A percentile compares a stretch with the other conserved stretches of the same genome.
Evolutionary conservation across 2,329 filamentous ascomycete species (phyloP).

Genomic region (Fusarium sp.): DNA sequence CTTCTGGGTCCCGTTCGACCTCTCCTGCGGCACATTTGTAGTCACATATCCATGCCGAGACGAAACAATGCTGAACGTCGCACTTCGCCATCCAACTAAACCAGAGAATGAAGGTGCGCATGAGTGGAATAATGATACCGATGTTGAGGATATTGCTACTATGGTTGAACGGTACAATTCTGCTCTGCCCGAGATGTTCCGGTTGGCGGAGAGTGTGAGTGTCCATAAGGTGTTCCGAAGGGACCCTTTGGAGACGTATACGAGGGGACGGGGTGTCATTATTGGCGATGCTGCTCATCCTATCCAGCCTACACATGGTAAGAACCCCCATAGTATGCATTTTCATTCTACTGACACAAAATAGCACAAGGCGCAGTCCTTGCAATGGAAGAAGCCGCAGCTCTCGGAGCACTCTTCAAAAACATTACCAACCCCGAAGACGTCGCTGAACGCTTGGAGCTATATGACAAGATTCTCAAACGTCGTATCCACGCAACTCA

Average conservation of each 20-base stretch:
- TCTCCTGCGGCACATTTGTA: neutral
- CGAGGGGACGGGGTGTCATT: rapidly evolving
- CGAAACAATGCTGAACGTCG: neutral
- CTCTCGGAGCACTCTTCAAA: neutral
- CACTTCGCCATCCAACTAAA: neutral
- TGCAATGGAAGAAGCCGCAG: neutral
- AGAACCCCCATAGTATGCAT: no score
- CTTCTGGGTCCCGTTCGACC: conserved; percentile 6
- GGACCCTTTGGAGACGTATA: neutral
- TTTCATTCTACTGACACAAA: rapidly evolving
- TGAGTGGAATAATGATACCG: neutral
- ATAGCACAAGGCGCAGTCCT: conserved; percentile 7
- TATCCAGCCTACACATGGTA: neutral
- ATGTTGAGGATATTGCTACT: neutral
- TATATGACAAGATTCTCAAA: neutral
- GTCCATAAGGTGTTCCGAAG: neutral
- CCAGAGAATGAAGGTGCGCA: neutral
- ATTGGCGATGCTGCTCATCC: conserved; percentile 10
- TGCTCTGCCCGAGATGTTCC: neutral
- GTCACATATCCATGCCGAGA: conserved; percentile 4
- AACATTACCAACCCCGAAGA: rapidly evolving
- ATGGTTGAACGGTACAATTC: neutral
- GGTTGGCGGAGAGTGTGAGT: neutral
- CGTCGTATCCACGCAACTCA: neutral
- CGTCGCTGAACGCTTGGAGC: rapidly evolving